phyloP scores from a whole-genome alignment of 2,329 filamentous ascomycete genomes.

The Coniochaeta sp. region DNA sequence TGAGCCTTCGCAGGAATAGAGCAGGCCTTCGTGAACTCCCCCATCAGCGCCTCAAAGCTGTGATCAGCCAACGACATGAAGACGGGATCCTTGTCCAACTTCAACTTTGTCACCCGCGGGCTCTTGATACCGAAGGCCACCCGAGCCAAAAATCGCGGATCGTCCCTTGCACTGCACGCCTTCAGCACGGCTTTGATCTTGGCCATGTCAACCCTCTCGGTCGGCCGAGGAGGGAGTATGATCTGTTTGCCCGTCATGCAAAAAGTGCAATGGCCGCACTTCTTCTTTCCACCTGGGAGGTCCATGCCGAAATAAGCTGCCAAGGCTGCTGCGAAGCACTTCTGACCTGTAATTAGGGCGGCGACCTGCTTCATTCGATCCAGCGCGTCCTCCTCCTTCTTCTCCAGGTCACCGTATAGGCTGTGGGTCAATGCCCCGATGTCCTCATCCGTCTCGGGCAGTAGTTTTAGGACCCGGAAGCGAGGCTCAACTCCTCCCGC shows the following conservation, averaged over 20 bases:
- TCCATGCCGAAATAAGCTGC: slow-evolving; percentile 52
- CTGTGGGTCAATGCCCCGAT: slow-evolving; percentile 36
- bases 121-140: slow-evolving; percentile 57
- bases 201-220: slow-evolving; percentile 27
- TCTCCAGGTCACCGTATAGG: slow-evolving; percentile 42
- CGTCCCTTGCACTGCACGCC: slow-evolving; percentile 40
- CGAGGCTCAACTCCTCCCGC: slow-evolving; percentile 44
- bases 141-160: slow-evolving; percentile 50
- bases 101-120: slow-evolving; percentile 42
- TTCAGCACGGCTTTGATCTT: slow-evolving; percentile 36
- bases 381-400: slow-evolving; percentile 47
- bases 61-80: slow-evolving; percentile 50
- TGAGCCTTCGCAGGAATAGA: too few species aligned
- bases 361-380: slow-evolving; percentile 41
- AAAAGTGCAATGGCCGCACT: slow-evolving; percentile 51
- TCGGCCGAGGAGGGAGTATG: slow-evolving; percentile 28
- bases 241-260: slow-evolving; percentile 32
- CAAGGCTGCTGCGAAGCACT: slow-evolving; percentile 45
- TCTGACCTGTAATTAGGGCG: slow-evolving; percentile 41
- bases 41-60: slow-evolving; percentile 29
- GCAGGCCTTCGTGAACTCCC: not conserved
- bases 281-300: slow-evolving; percentile 30
- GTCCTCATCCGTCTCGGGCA: slow-evolving; percentile 35
- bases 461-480: slow-evolving; percentile 39
- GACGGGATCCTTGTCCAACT: slow-evolving; percentile 33